phyloP scores from a whole-genome alignment of 495 filamentous ascomycete species.

The Penicillium bialowiezense region DNA sequence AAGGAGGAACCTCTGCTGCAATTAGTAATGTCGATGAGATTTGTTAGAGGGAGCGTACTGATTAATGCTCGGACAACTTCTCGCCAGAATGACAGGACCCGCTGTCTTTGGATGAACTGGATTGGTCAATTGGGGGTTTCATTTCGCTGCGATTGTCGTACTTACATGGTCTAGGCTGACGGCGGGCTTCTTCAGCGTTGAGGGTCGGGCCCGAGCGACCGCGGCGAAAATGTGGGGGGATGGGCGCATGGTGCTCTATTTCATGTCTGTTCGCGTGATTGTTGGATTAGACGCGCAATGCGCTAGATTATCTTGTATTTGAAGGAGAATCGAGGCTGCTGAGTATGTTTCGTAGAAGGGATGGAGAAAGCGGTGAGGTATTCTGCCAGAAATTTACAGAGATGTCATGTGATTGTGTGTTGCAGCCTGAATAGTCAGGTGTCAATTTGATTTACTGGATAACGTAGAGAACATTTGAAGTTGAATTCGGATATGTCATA shows the following conservation, averaged over 20 bases:
- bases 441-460: background rate
- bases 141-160: background rate
- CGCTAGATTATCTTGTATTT: too few relatives aligned
- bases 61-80: slow-evolving; percentile 38
- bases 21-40: background rate
- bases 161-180: slow-evolving; percentile 43
- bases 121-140: slow-evolving; percentile 9
- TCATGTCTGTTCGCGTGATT: background rate
- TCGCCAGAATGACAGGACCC: slow-evolving; percentile 39
- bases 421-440: background rate
- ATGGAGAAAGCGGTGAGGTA: background rate
- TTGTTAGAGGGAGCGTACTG: slow-evolving; percentile 22
- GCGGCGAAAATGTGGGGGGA: slow-evolving; percentile 29
- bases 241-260: slow-evolving; percentile 26
- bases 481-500: too few relatives aligned
- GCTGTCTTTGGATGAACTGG: slow-evolving; percentile 43
- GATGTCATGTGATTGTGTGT: background rate
- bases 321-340: too few relatives aligned
- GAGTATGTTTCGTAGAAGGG: background rate
- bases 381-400: background rate
- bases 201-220: slow-evolving; percentile 27
- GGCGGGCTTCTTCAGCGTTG: slow-evolving; percentile 38
- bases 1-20: slow-evolving; percentile 37
- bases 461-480: too few relatives aligned
- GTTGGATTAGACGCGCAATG: background rate